Evolutionary conservation across 371 early-diverging fungal species (phyloP).

Genomic region (Mucor lusitanicus): DNA sequence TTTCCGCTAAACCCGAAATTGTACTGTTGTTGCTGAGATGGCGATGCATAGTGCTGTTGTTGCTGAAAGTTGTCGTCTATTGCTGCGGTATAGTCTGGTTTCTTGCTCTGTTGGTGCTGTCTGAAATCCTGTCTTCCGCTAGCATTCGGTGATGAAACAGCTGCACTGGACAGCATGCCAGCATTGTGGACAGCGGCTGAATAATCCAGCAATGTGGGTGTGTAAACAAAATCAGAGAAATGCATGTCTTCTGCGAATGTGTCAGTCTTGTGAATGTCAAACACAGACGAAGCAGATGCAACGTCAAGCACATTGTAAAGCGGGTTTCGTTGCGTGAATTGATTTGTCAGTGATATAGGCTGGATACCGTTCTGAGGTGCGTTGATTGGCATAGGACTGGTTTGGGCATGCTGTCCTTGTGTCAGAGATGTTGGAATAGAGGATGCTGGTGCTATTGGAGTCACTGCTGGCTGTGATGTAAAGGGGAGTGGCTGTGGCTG

Average conservation of each 20-base stretch:
- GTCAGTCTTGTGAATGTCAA: conserved; percentile 10
- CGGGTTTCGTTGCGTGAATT: not conserved
- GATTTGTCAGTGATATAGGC: not conserved
- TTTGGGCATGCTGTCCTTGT: not conserved
- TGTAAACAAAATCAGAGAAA: conserved; percentile 22
- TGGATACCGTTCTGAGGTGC: not conserved
- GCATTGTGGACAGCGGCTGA: not conserved
- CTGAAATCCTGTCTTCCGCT: not conserved
- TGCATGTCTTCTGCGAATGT: conserved; percentile 17
- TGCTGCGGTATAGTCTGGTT: not conserved
- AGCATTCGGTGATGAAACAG: not conserved
- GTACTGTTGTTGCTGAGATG: conserved; percentile 1
- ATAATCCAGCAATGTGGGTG: conserved; percentile 20
- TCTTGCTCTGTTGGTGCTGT: not conserved
- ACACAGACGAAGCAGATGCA: conserved; percentile 9
- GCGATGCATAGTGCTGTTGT: not conserved
- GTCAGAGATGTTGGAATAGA: not conserved
- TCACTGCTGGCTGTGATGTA: not conserved
- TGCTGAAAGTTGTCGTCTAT: not conserved
- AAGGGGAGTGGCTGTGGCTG: not conserved
- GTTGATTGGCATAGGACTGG: not conserved
- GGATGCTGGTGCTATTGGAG: not conserved
- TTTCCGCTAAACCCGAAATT: not conserved
- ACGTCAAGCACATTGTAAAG: conserved; percentile 2
- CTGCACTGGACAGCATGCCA: not conserved